Percentiles rank a stretch among this genome's conserved stretches.
These are phyloP conservation scores for Annulohypoxylon truncatum DNA, from an alignment of 2,329 filamentous ascomycete genomes.

Conservation along the genomic window DNA sequence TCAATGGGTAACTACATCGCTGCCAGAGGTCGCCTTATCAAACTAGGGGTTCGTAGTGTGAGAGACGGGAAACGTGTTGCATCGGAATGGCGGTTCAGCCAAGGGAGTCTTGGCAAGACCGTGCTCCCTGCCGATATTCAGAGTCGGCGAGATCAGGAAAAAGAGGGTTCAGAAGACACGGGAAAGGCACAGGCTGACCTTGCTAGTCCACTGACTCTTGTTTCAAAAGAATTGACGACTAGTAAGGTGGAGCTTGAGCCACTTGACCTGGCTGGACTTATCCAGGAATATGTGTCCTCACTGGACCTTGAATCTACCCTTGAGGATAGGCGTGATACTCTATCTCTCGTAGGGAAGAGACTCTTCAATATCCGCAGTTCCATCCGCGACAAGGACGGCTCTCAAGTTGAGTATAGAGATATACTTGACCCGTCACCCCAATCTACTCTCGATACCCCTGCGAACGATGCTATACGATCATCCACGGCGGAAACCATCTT, in stretches of 20 bases:
- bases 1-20: constrained; percentile 44
- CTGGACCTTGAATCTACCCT: constrained; percentile 27
- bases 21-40: constrained; percentile 46
- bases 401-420: neutral
- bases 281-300: constrained; percentile 39
- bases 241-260: constrained; percentile 15
- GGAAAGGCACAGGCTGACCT: neutral
- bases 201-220: neutral
- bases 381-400: constrained; percentile 16
- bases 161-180: neutral
- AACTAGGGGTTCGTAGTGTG: constrained; percentile 47
- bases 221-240: neutral
- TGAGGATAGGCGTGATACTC: constrained; percentile 20
- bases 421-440: neutral
- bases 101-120: constrained; percentile 25
- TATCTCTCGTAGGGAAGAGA: constrained; percentile 36
- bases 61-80: constrained; percentile 44
- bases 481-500: neutral
- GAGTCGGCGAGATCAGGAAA: neutral
- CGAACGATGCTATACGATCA: neutral
- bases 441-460: neutral
- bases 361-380: constrained; percentile 25
- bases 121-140: neutral
- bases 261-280: constrained; percentile 29
- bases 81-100: constrained; percentile 6